Evolutionary conservation across 2,329 filamentous ascomycete species (phyloP).

Genomic region (Emergomyces orientalis): DNA sequence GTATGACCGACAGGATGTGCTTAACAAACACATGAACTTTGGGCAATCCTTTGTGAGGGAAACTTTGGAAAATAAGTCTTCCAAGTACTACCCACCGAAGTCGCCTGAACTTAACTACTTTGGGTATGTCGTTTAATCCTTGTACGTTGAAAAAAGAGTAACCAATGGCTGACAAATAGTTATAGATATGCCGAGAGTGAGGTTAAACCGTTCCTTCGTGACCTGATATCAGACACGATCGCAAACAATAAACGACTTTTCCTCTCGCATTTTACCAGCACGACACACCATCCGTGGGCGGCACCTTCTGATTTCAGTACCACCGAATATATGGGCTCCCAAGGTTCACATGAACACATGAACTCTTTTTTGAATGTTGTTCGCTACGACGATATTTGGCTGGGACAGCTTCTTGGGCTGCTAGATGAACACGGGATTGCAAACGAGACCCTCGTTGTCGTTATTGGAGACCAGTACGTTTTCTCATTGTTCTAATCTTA

Average conservation of each 20-base stretch:
- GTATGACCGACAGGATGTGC: slow-evolving; percentile 22
- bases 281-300: slow-evolving; percentile 38
- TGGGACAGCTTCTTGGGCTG: slow-evolving; percentile 32
- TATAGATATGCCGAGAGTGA: slow-evolving; percentile 32
- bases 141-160: slow-evolving; percentile 3
- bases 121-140: slow-evolving; percentile 24
- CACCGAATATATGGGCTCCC: slow-evolving; percentile 21
- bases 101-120: slow-evolving; percentile 36
- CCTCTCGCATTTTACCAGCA: slow-evolving; percentile 27
- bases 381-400: slow-evolving; percentile 34
- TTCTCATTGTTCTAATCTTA: not conserved
- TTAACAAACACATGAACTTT: slow-evolving; percentile 32
- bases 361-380: slow-evolving; percentile 39
- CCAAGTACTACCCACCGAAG: slow-evolving; percentile 27
- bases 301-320: slow-evolving; percentile 25
- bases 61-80: slow-evolving; percentile 19
- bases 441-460: slow-evolving; percentile 39
- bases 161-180: slow-evolving; percentile 6
- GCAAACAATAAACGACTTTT: slow-evolving; percentile 23
- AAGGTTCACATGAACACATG: slow-evolving; percentile 27
- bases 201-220: slow-evolving; percentile 29
- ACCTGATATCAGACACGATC: slow-evolving; percentile 19
- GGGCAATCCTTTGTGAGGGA: slow-evolving; percentile 24
- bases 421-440: slow-evolving; percentile 38
- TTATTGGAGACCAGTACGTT: slow-evolving; percentile 38